These are phyloP conservation scores for Saccharomyces jurei DNA, from an alignment of 805 yeast genomes.

Conservation along the genomic window DNA sequence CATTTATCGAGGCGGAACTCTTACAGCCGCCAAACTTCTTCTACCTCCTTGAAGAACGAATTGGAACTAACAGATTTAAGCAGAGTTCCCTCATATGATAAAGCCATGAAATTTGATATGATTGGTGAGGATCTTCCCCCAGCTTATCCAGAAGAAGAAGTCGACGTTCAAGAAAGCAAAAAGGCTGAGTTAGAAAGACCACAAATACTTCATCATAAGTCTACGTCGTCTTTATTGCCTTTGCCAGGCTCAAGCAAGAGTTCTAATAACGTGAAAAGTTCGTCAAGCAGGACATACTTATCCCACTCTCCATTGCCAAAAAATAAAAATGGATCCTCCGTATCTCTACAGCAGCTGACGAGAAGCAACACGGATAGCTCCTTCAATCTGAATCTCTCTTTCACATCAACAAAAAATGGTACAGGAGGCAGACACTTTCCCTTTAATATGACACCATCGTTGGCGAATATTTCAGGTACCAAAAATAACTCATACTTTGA, in stretches of 20 bases:
- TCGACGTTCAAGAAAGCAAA: background rate
- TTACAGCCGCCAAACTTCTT: constrained; percentile 26
- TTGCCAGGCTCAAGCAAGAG: constrained; percentile 1
- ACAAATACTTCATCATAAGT: constrained; percentile 20
- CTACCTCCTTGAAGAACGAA: constrained; percentile 24
- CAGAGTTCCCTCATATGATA: constrained; percentile 76
- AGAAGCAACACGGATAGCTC: constrained; percentile 11
- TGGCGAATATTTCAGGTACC: background rate
- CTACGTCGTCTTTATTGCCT: constrained; percentile 16
- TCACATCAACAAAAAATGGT: constrained; percentile 8
- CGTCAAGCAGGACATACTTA: constrained; percentile 9
- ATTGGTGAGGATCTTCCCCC: constrained; percentile 58
- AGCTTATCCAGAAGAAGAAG: constrained; percentile 35
- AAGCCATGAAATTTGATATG: constrained; percentile 55
- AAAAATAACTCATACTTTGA: background rate
- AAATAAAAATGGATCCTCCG: constrained; percentile 22
- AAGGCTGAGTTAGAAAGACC: constrained; percentile 20
- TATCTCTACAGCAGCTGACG: constrained; percentile 15
- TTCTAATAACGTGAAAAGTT: background rate
- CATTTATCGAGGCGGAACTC: constrained; percentile 57
- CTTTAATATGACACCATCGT: constrained; percentile 26
- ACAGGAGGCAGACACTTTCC: constrained; percentile 21
- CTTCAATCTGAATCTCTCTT: constrained; percentile 1
- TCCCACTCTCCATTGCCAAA: constrained; percentile 16
- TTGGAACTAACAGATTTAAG: constrained; percentile 44